Evolutionary conservation across 2,329 filamentous ascomycete species (phyloP).

Genomic region (Penicillium decumbens): DNA sequence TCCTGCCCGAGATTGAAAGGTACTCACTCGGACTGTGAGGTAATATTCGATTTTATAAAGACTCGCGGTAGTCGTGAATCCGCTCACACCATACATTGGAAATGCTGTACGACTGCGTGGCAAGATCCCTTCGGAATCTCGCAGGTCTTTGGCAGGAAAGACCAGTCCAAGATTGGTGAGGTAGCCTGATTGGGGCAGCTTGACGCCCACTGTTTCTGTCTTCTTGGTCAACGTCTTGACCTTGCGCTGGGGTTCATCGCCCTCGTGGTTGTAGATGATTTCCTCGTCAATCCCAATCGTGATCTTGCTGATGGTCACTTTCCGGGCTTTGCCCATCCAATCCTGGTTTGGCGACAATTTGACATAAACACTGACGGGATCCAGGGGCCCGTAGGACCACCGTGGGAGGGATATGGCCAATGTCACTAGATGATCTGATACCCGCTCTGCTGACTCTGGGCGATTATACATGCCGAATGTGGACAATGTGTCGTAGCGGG

Average conservation of each 20-base stretch:
- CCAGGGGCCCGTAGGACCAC: constrained; percentile 93
- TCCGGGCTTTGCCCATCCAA: constrained; percentile 83
- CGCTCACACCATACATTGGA: constrained; percentile 79
- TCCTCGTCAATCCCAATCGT: constrained; percentile 94
- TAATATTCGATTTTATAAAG: constrained; percentile 99
- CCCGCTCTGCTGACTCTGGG: constrained; percentile 79
- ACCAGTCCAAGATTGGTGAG: constrained; percentile 87
- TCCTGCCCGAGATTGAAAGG: background rate
- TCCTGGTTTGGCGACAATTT: constrained; percentile 88
- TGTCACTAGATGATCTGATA: constrained; percentile 85
- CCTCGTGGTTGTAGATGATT: constrained; percentile 97
- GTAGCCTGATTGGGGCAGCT: constrained; percentile 85
- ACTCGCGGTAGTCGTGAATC: constrained; percentile 89
- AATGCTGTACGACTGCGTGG: constrained; percentile 81
- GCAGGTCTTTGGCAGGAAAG: constrained; percentile 82
- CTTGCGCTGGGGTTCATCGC: constrained; percentile 88
- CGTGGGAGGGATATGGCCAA: constrained; percentile 86
- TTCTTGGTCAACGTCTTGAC: constrained; percentile 81
- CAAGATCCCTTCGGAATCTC: constrained; percentile 82
- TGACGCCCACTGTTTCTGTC: constrained; percentile 73
- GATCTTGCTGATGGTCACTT: constrained; percentile 90
- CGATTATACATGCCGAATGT: constrained; percentile 99
- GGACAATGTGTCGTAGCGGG: constrained; percentile 91
- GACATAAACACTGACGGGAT: constrained; percentile 94
- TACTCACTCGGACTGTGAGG: constrained; percentile 75